Evolutionary conservation across 2,329 filamentous ascomycete species (phyloP), one percentile per base, ranked within the genome.

Genomic region (Pseudogymnoascus sp.): DNA sequence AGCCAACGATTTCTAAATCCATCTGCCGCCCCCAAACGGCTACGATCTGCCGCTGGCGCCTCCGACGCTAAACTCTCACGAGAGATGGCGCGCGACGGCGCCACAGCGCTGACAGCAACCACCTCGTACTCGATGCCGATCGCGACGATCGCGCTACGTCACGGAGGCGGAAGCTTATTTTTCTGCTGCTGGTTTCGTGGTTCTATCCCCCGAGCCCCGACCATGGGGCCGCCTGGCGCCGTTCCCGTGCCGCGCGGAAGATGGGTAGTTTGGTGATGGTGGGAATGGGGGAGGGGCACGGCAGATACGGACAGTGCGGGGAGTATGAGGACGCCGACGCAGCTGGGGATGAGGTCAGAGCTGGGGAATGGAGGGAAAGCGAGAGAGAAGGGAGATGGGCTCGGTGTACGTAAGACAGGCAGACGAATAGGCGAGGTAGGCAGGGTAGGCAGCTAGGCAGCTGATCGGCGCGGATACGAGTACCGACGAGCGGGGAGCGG

Each of bases 121-220:
- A 49, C 12, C 41, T 49, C 41, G 41, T 49, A 52, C 23, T 52
- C 43, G 26, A 6, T 11, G 43, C 12, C 12, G 43, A 49, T 29
- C 43, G 23, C 43, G 43, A 8, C 43, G 43, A 31, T 52, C 43
- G 43, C 43, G 23, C 23, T 52, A 52, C 43, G 23, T 52, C 43
- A 52, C 43, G 43, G 43, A 31, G 43, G 43, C 43, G 43, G 43
- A 52, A 52, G 43, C 43, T 52, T 52, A 52, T 52, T 52, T 29
- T 52, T 10, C 23, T 23, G 6, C 2, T 26, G 41, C 21, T 14
- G 21, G 19, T 43, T 43, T 23, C 6, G 16, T 14, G 41, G 21
- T 43, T 21, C 21, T n/a, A 6, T 12, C 11, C 33, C 5, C 12
- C 33, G 33, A 37, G 33, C 23, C 23, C 23, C 8, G 38, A 19